These are phyloP conservation scores for Escallonia rubra DNA, from an alignment of 129 eudicot genomes.

Conservation along the genomic window DNA sequence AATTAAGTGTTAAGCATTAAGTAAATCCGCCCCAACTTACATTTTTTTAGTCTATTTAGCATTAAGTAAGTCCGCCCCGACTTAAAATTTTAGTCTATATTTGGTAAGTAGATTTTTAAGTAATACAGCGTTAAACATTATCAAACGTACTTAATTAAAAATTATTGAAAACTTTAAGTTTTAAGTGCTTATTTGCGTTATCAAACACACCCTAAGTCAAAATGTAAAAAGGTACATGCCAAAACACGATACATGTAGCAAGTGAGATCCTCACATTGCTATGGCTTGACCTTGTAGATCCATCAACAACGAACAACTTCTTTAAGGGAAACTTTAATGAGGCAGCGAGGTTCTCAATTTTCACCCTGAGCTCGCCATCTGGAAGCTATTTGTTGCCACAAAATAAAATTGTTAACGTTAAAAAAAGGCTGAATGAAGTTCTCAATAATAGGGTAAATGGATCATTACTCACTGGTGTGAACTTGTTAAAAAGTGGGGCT, in stretches of 20 bases:
- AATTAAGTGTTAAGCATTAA: no score
- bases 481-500: slow-evolving; percentile 96
- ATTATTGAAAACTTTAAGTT: no score
- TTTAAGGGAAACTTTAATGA: slow-evolving; percentile 82
- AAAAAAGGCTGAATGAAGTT: not conserved
- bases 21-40: no score
- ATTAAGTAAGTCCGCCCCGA: no score
- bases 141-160: no score
- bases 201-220: not conserved
- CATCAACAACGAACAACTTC: slow-evolving; percentile 97
- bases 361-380: slow-evolving; percentile 77
- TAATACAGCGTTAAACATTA: no score
- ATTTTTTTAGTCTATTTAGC: no score
- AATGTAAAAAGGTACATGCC: not conserved
- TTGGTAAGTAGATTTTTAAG: no score
- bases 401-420: not conserved
- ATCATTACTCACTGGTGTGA: slow-evolving; percentile 70
- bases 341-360: slow-evolving; percentile 89
- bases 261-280: slow-evolving; percentile 73
- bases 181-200: no score
- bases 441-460: not conserved
- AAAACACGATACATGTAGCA: slow-evolving; percentile 9
- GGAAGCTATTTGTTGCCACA: slow-evolving; percentile 54
- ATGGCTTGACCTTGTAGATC: slow-evolving; percentile 97
- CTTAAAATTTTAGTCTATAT: no score